Percentiles rank a stretch among this genome's conserved stretches.
Conservation (phyloP, 495 filamentous ascomycete genomes). For the Immersiella caudata region DNA sequence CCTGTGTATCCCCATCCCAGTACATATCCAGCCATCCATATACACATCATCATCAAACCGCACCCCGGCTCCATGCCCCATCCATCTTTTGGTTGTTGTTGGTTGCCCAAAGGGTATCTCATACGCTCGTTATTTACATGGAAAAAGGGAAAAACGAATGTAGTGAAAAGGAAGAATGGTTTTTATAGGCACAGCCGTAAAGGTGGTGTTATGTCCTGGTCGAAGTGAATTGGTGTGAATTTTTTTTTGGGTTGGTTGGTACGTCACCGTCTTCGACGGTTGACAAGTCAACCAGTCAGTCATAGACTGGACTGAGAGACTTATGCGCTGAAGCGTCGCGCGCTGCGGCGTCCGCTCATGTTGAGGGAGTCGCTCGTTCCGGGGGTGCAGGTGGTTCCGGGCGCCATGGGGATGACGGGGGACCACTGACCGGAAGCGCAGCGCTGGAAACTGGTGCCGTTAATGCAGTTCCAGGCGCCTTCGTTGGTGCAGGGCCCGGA, state of each 20-base stretch:
- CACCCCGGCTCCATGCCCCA: background rate
- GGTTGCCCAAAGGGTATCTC: constrained; percentile 10
- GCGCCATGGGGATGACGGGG: constrained; percentile 52
- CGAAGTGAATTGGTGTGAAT: background rate
- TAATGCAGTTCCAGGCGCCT: constrained; percentile 67
- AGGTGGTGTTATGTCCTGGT: background rate
- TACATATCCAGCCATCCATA: background rate
- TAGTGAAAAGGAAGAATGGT: background rate
- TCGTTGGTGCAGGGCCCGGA: constrained; percentile 54
- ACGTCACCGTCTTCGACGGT: no score
- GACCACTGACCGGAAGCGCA: constrained; percentile 69
- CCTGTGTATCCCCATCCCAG: background rate
- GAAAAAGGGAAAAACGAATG: background rate
- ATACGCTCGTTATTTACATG: background rate
- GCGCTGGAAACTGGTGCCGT: constrained; percentile 62
- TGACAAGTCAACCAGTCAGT: no score
- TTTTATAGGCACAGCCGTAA: background rate
- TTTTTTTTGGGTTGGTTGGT: background rate
- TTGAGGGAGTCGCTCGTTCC: constrained; percentile 53
- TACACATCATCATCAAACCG: constrained; percentile 1
- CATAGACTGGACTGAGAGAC: background rate
- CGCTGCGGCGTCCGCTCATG: constrained; percentile 22
- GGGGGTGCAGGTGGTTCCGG: constrained; percentile 60
- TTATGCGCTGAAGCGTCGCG: constrained; percentile 3
- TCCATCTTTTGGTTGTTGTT: background rate